Conservation (phyloP, 1,284 basidiomycete genomes). For the Neonothopanus nambi region DNA sequence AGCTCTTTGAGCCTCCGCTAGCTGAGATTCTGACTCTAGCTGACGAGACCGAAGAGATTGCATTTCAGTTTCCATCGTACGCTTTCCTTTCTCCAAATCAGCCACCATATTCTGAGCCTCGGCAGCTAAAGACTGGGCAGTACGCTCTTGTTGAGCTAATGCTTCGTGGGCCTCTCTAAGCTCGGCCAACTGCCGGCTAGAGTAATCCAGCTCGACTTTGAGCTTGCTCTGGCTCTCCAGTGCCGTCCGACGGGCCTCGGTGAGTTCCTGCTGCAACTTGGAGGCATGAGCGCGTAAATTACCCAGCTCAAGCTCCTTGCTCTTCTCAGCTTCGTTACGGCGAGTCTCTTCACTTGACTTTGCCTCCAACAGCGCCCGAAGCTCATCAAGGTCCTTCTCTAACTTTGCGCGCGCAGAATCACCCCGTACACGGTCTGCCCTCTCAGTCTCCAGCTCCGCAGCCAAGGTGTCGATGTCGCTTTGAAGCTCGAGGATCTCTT, state of each 20-base stretch:
- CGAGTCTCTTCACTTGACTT: slow-evolving; percentile 87
- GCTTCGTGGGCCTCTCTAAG: slow-evolving; percentile 63
- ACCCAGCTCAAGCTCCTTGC: slow-evolving; percentile 82
- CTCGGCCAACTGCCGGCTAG: slow-evolving; percentile 55
- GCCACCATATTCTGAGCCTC: slow-evolving; percentile 55
- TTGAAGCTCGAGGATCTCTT: slow-evolving; percentile 67
- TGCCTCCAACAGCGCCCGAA: slow-evolving; percentile 78
- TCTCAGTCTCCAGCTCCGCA: slow-evolving; percentile 66
- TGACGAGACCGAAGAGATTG: slow-evolving; percentile 72
- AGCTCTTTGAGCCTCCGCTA: slow-evolving; percentile 60
- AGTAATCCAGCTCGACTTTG: slow-evolving; percentile 66
- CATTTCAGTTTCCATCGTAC: slow-evolving; percentile 75
- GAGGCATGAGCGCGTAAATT: slow-evolving; percentile 71
- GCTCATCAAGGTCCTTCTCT: slow-evolving; percentile 84
- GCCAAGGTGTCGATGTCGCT: slow-evolving; percentile 69
- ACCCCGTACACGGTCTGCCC: slow-evolving; percentile 60
- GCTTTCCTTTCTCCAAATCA: slow-evolving; percentile 72
- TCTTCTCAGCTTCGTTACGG: slow-evolving; percentile 82
- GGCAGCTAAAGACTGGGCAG: slow-evolving; percentile 50
- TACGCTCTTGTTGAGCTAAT: slow-evolving; percentile 59
- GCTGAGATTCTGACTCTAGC: slow-evolving; percentile 66
- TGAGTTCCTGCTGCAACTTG: slow-evolving; percentile 61
- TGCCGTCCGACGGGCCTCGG: slow-evolving; percentile 54
- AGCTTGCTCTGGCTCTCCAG: slow-evolving; percentile 68
- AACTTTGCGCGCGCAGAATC: slow-evolving; percentile 57